These are phyloP conservation scores for Colletotrichum tamarilloi DNA, from an alignment of 2,329 filamentous ascomycete genomes.

Conservation along the genomic window DNA sequence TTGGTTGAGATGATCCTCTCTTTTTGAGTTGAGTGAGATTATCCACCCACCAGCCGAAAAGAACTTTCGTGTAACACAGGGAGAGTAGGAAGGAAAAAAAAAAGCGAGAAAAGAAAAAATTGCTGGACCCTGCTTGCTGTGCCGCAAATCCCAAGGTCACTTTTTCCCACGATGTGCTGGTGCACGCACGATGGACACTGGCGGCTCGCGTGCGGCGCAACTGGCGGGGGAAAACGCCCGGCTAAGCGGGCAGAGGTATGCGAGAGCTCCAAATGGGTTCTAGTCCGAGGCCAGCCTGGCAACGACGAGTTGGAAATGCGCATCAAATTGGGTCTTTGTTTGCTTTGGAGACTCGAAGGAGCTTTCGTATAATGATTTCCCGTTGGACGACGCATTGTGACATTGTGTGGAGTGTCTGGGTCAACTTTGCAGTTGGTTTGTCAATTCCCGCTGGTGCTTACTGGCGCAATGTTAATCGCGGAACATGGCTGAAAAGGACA, in stretches of 20 bases:
- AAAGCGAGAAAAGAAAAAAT: neutral
- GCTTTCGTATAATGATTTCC: neutral
- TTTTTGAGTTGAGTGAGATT: neutral
- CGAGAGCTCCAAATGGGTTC: neutral
- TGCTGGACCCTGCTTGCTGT: neutral
- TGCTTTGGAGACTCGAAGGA: no score
- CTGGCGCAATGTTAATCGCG: neutral
- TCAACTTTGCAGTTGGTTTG: neutral
- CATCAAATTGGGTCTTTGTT: neutral
- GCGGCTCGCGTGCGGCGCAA: neutral
- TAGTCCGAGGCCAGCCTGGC: neutral
- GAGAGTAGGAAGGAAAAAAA: neutral
- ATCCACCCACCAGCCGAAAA: neutral
- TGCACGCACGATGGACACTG: neutral
- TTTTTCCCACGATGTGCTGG: neutral
- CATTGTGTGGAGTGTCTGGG: neutral
- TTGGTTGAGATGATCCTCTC: neutral
- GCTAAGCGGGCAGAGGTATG: neutral
- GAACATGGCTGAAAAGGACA: neutral
- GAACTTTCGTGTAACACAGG: neutral
- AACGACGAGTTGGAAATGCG: neutral
- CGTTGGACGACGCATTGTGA: neutral
- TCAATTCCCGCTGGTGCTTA: neutral
- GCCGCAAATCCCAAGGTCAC: neutral
- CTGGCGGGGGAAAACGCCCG: slow-evolving; percentile 18